Evolutionary conservation across 495 filamentous ascomycete genomes (phyloP), one percentile per base, ranked within the genome.

Genomic region (Xylaria longipes): DNA sequence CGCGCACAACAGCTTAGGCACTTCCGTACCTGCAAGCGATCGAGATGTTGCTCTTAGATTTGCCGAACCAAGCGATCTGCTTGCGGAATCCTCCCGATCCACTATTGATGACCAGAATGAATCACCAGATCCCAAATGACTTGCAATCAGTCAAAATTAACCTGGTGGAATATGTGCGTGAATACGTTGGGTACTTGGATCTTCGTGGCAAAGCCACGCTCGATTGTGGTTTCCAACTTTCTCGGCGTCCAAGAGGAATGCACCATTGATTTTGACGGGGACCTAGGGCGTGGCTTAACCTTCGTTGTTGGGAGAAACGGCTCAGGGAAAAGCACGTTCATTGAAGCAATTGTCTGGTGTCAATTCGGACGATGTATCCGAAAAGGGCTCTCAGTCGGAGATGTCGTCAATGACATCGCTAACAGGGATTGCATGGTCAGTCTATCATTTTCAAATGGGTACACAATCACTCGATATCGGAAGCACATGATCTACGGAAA

Each of bases 291-390:
- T 2, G 79, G 79, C 29, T 73, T 78, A 43, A 77, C 73, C 58
- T 76, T 80, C 25, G 68, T 79, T 22, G 66, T 72, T 17, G 77
- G 77, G 20, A 57, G 60, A 43, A 79, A 79, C 41, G 77, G 77
- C 7, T 72, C 78, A 5, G 78, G 78, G 22, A 78, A 81, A 61
- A 79, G 77, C 67, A 78, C 77, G 5, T 43, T 81, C 4, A 68
- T 81, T 22, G 79, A 81, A 61, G 79, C 79, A n/a, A 73, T 79
- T 22, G 75, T 76, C 3, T 81, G 78, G 79, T 81, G 77, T 45
- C 79, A 80, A 37, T 81, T 80, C 37, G 79, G 79, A 9, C 71
- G 66, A 25, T 79, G 77, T 22, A 71, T 80, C 46, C 75, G 79
- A 14, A 74, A 68, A 33, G 76, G 78, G 2, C 64, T 80, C 12